These are phyloP conservation scores for Paracoccidioides lutzii DNA, from an alignment of 2,329 filamentous ascomycete genomes.

Conservation along the genomic window DNA sequence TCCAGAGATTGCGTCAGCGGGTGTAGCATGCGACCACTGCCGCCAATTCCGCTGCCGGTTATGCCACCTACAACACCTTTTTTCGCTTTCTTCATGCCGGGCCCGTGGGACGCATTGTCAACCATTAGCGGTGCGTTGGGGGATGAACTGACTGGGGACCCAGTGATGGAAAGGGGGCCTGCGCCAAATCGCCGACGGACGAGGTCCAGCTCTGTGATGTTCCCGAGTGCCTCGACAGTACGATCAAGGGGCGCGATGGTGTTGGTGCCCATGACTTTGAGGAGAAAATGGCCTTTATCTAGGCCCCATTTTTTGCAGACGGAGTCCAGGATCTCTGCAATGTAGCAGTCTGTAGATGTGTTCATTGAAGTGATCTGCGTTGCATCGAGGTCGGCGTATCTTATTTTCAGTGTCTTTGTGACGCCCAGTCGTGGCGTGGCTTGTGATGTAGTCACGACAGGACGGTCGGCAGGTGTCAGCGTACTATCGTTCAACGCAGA, in stretches of 20 bases:
- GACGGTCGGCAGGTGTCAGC: slow-evolving; percentile 35
- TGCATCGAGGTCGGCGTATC: slow-evolving; percentile 48
- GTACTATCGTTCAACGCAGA: slow-evolving; percentile 34
- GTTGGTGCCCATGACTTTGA: slow-evolving; percentile 51
- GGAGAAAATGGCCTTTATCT: slow-evolving; percentile 51
- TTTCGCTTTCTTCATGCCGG: slow-evolving; percentile 31
- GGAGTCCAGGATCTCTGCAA: slow-evolving; percentile 53
- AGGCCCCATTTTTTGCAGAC: slow-evolving; percentile 50
- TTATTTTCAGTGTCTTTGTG: slow-evolving; percentile 46
- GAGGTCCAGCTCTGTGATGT: slow-evolving; percentile 48
- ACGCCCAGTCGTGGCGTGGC: slow-evolving; percentile 44
- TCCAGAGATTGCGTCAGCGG: slow-evolving; percentile 37
- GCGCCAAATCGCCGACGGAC: slow-evolving; percentile 49
- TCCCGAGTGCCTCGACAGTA: slow-evolving; percentile 51
- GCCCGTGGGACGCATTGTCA: slow-evolving; percentile 19
- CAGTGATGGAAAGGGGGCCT: slow-evolving; percentile 42
- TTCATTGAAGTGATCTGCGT: slow-evolving; percentile 41
- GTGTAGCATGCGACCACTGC: slow-evolving; percentile 28
- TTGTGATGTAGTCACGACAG: slow-evolving; percentile 31
- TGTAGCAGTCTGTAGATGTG: slow-evolving; percentile 52
- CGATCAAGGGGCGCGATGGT: slow-evolving; percentile 52
- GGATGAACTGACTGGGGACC: slow-evolving; percentile 48
- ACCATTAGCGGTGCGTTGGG: slow-evolving; percentile 53
- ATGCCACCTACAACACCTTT: slow-evolving; percentile 15
- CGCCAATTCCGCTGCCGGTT: slow-evolving; percentile 15